These are phyloP conservation scores for Candolleomyces aberdarensis DNA, from an alignment of 768 basidiomycete species.

Conservation along the genomic window DNA sequence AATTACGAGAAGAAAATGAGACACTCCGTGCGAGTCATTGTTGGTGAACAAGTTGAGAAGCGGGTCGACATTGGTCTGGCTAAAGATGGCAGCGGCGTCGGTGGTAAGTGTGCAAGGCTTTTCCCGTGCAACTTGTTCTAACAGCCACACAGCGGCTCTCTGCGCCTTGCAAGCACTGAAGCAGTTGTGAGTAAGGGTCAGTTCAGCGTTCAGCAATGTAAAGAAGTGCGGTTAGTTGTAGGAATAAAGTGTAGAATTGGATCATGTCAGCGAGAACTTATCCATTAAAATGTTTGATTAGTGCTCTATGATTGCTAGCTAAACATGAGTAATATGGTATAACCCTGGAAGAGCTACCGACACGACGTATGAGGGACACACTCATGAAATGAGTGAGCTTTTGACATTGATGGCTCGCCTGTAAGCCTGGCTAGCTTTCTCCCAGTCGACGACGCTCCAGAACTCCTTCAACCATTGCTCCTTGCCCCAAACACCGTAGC, in stretches of 20 bases:
- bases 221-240: neutral
- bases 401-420: conserved; percentile 3
- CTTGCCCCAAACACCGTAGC: conserved; percentile 89
- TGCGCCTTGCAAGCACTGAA: conserved; percentile 83
- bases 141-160: conserved; percentile 62
- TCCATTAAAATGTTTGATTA: conserved; percentile 10
- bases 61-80: conserved; percentile 86
- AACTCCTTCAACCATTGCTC: conserved; percentile 82
- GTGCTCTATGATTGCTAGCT: neutral
- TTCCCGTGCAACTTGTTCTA: neutral
- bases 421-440: conserved; percentile 47
- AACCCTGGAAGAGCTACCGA: neutral
- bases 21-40: conserved; percentile 66
- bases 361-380: neutral
- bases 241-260: neutral
- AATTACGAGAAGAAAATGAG: conserved; percentile 74
- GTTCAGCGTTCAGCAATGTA: neutral
- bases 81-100: conserved; percentile 96
- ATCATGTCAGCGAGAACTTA: conserved; percentile 2
- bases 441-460: conserved; percentile 83
- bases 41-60: conserved; percentile 80
- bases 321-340: neutral
- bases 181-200: conserved; percentile 25
- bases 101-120: conserved; percentile 59
- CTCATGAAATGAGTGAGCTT: neutral